Evolutionary conservation across 345 rosid genomes (phyloP), one percentile per base, ranked within the genome.

Genomic region (Lepidium aucheri): DNA sequence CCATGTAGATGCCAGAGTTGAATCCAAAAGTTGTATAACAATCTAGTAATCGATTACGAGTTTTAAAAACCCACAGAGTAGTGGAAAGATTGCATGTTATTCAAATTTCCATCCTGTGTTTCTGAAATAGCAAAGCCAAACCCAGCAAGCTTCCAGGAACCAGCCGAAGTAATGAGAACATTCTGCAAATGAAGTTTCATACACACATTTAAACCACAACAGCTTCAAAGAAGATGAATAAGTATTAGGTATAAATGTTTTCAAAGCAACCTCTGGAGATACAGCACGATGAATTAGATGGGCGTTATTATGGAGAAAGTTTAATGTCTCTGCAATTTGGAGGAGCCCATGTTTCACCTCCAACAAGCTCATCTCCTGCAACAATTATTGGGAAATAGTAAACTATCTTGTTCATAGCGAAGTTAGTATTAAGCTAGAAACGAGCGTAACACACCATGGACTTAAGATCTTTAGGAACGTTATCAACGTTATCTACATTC

Each of bases 111-210:
- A 42, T 52, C 32, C 51, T 63, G 69, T 63, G 69, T 89, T 8
- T 77, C 75, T 70, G 94, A 56, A 70, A 85, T 72, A 51, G 97
- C 85, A 85, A 88, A 88, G 59, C 96, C 83, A 79, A 93, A 93
- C 63, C 98, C 98, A 52, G 92, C 89, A 73, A 93, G 90, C 78
- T 93, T 93, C 98, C 98, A 93, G 22, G 98, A 94, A 68, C 98
- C 98, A 77, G 77, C 81, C 26, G 89, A 85, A 30, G 98, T 93
- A 68, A 93, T 84, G 39, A 88, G 72, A 67, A 90, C 78, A 81
- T 88, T 93, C 98, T 90, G 88, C 80, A 69, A 28, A 67, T 49
- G 26, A 43, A 24, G 43, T 68, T 28, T 14, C 8, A 73, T 60
- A 22, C 57, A 52, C 20, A 72, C 16, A 41, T 47, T 63, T 3